Percentiles rank a stretch among this genome's conserved stretches.
Conservation (phyloP, 768 basidiomycete genomes). For the Inosperma sp. region DNA sequence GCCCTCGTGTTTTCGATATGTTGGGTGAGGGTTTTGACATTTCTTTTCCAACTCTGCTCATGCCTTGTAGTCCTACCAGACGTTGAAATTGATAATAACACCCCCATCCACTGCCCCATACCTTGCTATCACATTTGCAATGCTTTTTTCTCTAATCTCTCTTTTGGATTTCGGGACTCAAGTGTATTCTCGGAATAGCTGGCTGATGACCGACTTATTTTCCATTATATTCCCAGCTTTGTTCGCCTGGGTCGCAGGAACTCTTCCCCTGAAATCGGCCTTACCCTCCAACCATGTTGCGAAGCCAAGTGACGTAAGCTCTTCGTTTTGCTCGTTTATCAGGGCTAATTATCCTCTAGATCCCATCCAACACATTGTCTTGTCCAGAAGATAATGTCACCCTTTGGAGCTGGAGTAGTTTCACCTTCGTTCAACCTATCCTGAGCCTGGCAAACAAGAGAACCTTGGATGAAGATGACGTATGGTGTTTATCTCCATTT, state of each 20-base stretch:
- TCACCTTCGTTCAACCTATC: constrained; percentile 62
- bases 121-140: constrained; percentile 32
- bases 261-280: constrained; percentile 46
- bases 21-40: constrained; percentile 40
- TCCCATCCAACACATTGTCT: constrained; percentile 44
- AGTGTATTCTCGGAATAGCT: constrained; percentile 18
- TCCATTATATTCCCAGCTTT: constrained; percentile 32
- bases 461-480: constrained; percentile 48
- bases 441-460: constrained; percentile 48
- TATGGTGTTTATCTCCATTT: constrained; percentile 64
- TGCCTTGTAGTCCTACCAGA: constrained; percentile 44
- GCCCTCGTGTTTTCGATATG: constrained; percentile 35
- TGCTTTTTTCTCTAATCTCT: constrained; percentile 23
- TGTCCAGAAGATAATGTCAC: constrained; percentile 63
- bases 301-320: constrained; percentile 41
- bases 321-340: neutral
- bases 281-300: constrained; percentile 49
- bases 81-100: constrained; percentile 34
- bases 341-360: constrained; percentile 27
- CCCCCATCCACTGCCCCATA: constrained; percentile 52
- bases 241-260: constrained; percentile 51
- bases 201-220: constrained; percentile 23
- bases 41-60: constrained; percentile 4
- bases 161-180: constrained; percentile 35
- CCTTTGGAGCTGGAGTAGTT: constrained; percentile 62